A percentile compares a stretch with the other conserved stretches of the same genome.
Conservation (phyloP, 306 rosid genomes). For the Malus orientalis region DNA sequence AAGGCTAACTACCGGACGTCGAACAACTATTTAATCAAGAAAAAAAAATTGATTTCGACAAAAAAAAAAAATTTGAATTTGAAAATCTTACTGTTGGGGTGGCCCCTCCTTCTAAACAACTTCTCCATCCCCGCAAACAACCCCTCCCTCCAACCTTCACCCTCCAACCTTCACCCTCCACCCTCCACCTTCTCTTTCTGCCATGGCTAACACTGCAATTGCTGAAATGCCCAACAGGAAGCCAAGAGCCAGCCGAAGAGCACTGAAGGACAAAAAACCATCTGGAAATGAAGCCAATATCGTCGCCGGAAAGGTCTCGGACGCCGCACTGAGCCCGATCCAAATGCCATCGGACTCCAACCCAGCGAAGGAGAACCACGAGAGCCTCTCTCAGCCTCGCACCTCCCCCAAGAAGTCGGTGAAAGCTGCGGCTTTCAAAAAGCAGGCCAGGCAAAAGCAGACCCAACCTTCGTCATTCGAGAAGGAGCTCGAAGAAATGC, state of each 20-base stretch:
- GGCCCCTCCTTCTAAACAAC: slow-evolving; percentile 18
- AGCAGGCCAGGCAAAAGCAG: slow-evolving; percentile 27
- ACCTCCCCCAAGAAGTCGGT: slow-evolving; percentile 38
- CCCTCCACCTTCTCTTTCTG: neutral
- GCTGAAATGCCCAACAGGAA: slow-evolving; percentile 36
- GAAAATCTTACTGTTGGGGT: slow-evolving; percentile 49
- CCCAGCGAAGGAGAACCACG: slow-evolving; percentile 35
- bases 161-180: neutral
- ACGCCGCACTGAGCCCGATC: slow-evolving; percentile 10
- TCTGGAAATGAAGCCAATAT: slow-evolving; percentile 29
- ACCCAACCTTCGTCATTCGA: slow-evolving; percentile 37
- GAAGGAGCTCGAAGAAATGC: slow-evolving; percentile 70
- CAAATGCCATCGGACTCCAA: neutral
- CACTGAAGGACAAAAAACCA: slow-evolving; percentile 58
- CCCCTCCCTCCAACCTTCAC: neutral
- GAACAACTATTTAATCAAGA: slow-evolving; percentile 1
- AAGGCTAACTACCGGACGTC: neutral
- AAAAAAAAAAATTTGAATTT: slow-evolving; percentile 28
- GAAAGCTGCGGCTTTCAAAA: slow-evolving; percentile 44
- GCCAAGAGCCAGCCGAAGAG: slow-evolving; percentile 43
- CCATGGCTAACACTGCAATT: slow-evolving; percentile 50
- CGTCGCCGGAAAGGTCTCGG: slow-evolving; percentile 17
- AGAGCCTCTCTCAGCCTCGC: slow-evolving; percentile 30
- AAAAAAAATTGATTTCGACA: slow-evolving; percentile 26
- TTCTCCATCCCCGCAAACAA: too few relatives aligned